Evolutionary conservation across 192 early-diverging fungal species (phyloP).

Genomic region (Podila minutissima): DNA sequence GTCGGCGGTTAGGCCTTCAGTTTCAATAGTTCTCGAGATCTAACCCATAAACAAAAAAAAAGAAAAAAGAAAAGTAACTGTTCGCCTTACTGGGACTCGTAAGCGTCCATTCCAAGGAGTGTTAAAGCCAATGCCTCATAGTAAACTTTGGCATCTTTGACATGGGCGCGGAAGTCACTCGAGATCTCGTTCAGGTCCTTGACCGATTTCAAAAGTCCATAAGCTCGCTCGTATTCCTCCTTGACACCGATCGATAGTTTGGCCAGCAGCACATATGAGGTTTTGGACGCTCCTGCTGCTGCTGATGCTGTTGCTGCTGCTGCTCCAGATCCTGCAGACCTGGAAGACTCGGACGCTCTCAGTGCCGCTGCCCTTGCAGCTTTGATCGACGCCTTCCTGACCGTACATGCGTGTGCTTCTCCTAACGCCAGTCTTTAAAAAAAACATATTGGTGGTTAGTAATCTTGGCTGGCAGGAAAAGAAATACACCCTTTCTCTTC

Average conservation of each 20-base stretch:
- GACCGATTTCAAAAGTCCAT: conserved; percentile 63
- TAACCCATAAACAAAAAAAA: neutral
- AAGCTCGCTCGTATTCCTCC: conserved; percentile 65
- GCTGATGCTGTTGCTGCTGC: neutral
- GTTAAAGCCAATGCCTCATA: conserved; percentile 63
- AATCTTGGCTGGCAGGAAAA: neutral
- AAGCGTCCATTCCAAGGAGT: conserved; percentile 64
- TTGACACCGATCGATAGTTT: conserved; percentile 67
- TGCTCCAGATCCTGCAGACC: conserved; percentile 1
- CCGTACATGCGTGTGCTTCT: conserved; percentile 64
- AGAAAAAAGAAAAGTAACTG: neutral
- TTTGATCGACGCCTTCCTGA: conserved; percentile 61
- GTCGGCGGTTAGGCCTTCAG: neutral
- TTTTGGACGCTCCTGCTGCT: conserved; percentile 23
- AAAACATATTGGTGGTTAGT: neutral
- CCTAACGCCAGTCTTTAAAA: conserved; percentile 58
- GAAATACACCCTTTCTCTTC: neutral
- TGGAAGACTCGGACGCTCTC: neutral
- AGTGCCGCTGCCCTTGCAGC: conserved; percentile 32
- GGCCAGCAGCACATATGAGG: conserved; percentile 61
- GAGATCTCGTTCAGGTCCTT: conserved; percentile 62
- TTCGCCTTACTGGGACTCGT: conserved; percentile 61
- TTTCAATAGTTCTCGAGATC: neutral
- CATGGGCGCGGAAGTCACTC: conserved; percentile 61
- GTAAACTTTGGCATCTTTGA: conserved; percentile 55